These are phyloP conservation scores for Lagerstroemia speciosa DNA, from an alignment of 345 rosid species.

Conservation along the genomic window DNA sequence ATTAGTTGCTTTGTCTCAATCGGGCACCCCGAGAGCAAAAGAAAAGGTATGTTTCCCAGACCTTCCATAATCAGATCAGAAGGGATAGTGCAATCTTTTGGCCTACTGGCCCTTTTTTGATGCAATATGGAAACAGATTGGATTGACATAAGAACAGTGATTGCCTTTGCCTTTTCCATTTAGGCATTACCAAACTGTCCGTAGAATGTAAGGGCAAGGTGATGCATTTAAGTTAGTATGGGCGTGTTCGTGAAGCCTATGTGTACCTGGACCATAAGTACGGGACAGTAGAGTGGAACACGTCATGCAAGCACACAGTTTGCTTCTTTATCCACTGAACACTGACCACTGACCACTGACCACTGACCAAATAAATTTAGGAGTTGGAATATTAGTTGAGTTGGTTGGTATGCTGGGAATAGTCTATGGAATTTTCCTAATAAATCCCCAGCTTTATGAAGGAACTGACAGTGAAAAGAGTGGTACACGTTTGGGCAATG, in stretches of 20 bases:
- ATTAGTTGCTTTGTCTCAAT: constrained; percentile 83
- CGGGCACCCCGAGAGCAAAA: constrained; percentile 90
- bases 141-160: too few relatives aligned
- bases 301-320: neutral
- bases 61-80: neutral
- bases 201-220: too few relatives aligned
- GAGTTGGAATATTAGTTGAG: neutral
- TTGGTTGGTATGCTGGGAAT: neutral
- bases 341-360: neutral
- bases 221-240: too few relatives aligned
- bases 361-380: neutral
- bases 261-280: neutral
- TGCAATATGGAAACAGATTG: neutral
- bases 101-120: neutral
- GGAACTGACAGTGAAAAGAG: neutral
- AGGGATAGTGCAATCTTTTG: neutral
- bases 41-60: constrained; percentile 57
- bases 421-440: neutral
- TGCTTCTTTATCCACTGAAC: neutral
- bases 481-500: too few relatives aligned
- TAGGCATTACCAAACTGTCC: neutral
- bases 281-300: neutral
- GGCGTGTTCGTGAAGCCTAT: neutral
- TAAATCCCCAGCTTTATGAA: neutral
- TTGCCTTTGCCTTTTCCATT: neutral